Percentiles rank a stretch among this genome's conserved stretches.
phyloP scores from a whole-genome alignment of 768 basidiomycete genomes.

The Suillus subalutaceus region DNA sequence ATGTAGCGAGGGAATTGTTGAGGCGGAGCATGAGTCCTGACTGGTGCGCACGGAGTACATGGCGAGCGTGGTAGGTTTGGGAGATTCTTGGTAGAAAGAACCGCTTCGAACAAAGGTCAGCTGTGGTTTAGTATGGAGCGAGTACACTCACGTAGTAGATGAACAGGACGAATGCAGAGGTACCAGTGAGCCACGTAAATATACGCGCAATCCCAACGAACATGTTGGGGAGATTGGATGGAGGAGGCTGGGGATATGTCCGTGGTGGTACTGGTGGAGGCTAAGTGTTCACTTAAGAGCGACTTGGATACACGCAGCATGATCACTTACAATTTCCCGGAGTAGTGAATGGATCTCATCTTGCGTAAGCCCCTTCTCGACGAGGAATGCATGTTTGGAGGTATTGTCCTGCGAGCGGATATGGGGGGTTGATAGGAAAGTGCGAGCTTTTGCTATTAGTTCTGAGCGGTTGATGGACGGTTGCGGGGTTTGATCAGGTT shows the following conservation, averaged over 20 bases:
- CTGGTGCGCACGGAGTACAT: conserved; percentile 64
- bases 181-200: conserved; percentile 67
- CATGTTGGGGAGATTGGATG: conserved; percentile 69
- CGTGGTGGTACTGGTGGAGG: conserved; percentile 65
- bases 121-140: conserved; percentile 11
- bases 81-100: conserved; percentile 70
- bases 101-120: conserved; percentile 44
- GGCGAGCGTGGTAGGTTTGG: conserved; percentile 60
- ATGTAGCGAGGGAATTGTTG: conserved; percentile 52
- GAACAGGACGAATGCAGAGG: conserved; percentile 58
- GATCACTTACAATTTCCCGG: conserved; percentile 52
- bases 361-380: conserved; percentile 69
- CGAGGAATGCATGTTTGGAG: conserved; percentile 65
- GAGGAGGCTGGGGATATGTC: conserved; percentile 70
- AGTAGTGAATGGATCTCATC: conserved; percentile 62
- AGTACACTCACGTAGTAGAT: conserved; percentile 62
- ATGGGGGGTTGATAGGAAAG: conserved; percentile 70
- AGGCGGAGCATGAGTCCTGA: conserved; percentile 55
- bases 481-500: not conserved
- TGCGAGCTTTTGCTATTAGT: conserved; percentile 56
- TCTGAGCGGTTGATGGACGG: conserved; percentile 38
- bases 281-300: conserved; percentile 24
- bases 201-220: conserved; percentile 63
- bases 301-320: conserved; percentile 1
- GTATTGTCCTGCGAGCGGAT: conserved; percentile 56